Evolutionary conservation across 805 yeast species (phyloP).

Genomic region (Starmerella riodocensis): DNA sequence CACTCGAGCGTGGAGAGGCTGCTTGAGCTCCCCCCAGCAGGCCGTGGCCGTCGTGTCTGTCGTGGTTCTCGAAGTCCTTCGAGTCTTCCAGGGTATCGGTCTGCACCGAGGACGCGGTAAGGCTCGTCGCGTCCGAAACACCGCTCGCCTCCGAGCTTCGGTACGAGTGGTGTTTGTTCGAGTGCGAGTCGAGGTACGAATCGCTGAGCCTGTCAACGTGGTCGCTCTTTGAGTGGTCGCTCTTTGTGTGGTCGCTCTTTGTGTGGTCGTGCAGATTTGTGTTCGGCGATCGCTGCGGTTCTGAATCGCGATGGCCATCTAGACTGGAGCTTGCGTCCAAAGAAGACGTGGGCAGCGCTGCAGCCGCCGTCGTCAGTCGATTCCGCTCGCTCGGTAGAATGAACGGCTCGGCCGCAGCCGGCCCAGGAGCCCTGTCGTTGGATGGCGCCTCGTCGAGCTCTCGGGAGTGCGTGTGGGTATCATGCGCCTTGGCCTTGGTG

Average conservation of each 20-base stretch:
- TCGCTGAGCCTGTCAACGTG: not conserved
- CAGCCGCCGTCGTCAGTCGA: too few species aligned
- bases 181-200: not conserved
- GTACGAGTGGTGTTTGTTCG: constrained; percentile 1
- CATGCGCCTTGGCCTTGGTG: not conserved
- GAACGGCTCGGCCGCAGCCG: constrained; percentile 7
- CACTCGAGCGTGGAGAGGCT: too few species aligned
- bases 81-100: not conserved
- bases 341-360: too few species aligned
- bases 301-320: too few species aligned
- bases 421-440: too few species aligned
- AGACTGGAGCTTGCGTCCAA: too few species aligned
- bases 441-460: not conserved
- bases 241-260: too few species aligned
- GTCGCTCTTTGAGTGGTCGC: too few species aligned
- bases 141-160: constrained; percentile 7
- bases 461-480: not conserved
- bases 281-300: too few species aligned
- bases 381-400: constrained; percentile 15
- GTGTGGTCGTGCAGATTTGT: too few species aligned
- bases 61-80: not conserved
- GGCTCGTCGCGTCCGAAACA: constrained; percentile 9
- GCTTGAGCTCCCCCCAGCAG: too few species aligned
- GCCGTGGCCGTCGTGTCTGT: too few species aligned
- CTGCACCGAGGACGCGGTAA: not conserved